Conservation (phyloP, 2,329 filamentous ascomycete genomes). For the Epichloe glyceriae region DNA sequence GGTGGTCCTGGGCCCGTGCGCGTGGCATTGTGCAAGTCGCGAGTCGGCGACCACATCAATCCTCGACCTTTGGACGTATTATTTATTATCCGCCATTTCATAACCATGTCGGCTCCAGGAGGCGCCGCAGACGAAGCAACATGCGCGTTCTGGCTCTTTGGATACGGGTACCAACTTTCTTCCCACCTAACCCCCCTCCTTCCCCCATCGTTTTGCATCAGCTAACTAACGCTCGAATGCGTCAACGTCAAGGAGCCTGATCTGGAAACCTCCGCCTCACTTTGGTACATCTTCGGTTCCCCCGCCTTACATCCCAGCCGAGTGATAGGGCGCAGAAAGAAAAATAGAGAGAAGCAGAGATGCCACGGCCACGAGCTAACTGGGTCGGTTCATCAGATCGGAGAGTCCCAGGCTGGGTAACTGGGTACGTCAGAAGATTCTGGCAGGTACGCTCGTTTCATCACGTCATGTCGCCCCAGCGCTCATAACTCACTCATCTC, state of each 20-base stretch:
- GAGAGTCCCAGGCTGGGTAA: constrained; percentile 78
- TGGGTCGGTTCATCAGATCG: constrained; percentile 48
- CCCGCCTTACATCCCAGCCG: not conserved
- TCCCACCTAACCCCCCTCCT: not conserved
- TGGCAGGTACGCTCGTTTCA: constrained; percentile 66
- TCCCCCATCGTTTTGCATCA: not conserved
- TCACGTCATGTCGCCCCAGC: not conserved
- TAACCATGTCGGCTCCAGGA: not conserved
- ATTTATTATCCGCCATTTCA: not conserved
- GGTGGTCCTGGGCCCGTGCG: too few species aligned
- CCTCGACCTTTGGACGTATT: too few species aligned
- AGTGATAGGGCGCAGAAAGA: not conserved
- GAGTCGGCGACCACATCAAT: too few species aligned
- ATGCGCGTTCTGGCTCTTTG: constrained; percentile 87
- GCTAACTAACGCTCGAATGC: not conserved
- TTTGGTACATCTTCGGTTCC: constrained; percentile 51
- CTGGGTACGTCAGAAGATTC: constrained; percentile 86
- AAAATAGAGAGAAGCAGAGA: not conserved
- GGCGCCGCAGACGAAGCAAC: constrained; percentile 8
- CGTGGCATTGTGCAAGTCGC: too few species aligned
- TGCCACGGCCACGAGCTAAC: not conserved
- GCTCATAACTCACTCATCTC: not conserved
- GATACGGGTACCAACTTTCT: constrained; percentile 65
- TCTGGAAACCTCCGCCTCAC: constrained; percentile 96
- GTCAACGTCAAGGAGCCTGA: constrained; percentile 52